A percentile compares a stretch with the other conserved stretches of the same genome.
Evolutionary conservation across 2,329 filamentous ascomycete genomes (phyloP).

Genomic region (Sporothrix inflata): DNA sequence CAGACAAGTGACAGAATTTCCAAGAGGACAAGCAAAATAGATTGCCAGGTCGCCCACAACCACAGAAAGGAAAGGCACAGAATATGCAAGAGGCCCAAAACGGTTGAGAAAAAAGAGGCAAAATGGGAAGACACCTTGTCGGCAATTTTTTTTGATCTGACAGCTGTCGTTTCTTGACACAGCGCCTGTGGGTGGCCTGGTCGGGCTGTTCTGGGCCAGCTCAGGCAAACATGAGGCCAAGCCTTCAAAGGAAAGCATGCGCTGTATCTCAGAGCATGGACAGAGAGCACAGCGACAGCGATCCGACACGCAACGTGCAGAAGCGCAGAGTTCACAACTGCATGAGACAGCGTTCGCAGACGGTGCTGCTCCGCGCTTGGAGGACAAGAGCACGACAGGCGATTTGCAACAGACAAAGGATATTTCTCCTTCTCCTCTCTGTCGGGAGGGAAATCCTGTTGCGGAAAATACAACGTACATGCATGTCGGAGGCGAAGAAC

Average conservation of each 20-base stretch:
- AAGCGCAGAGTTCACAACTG: too few species aligned
- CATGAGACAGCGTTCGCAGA: conserved; percentile 3
- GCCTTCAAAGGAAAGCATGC: background rate
- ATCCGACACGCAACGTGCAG: too few species aligned
- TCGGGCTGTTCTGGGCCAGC: background rate
- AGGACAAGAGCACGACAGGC: background rate
- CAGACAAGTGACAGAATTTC: conserved; percentile 3
- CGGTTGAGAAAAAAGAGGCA: background rate
- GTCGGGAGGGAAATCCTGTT: background rate
- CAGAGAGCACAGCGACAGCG: too few species aligned
- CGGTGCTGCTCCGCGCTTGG: background rate
- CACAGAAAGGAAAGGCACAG: background rate
- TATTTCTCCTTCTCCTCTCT: background rate
- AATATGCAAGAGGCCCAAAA: conserved; percentile 22
- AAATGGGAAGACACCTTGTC: too few species aligned
- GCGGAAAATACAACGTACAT: background rate
- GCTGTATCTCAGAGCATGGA: background rate
- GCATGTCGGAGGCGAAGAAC: background rate
- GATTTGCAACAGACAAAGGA: background rate
- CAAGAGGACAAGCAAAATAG: background rate
- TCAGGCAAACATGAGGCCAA: background rate
- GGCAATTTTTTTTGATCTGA: background rate
- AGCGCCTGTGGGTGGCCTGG: background rate
- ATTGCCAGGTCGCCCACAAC: background rate
- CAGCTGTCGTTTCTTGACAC: background rate